Evolutionary conservation across 1,139 yeast genomes (phyloP).

Genomic region (Hansenula sp.): DNA sequence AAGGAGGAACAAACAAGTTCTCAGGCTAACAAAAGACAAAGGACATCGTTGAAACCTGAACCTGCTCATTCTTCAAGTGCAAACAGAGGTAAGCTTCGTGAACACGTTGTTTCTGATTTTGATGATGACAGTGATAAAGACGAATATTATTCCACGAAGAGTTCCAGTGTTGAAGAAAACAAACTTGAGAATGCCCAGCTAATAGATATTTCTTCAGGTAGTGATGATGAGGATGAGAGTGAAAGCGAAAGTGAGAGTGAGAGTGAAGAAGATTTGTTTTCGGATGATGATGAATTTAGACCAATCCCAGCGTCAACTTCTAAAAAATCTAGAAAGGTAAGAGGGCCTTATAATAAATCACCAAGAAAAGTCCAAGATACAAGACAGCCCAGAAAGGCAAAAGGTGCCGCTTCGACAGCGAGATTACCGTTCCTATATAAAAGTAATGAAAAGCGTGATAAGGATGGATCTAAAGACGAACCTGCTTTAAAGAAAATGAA

Average conservation of each 20-base stretch:
- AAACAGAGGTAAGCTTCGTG: slow-evolving; percentile 3
- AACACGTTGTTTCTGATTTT: slow-evolving; percentile 7
- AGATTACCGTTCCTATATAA: neutral
- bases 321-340: neutral
- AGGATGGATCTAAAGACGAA: neutral
- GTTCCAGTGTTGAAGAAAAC: slow-evolving; percentile 1
- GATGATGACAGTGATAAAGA: neutral
- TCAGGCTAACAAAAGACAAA: neutral
- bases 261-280: slow-evolving; percentile 5
- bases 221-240: slow-evolving; percentile 5
- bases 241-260: slow-evolving; percentile 1
- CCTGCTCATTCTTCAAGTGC: neutral
- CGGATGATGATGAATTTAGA: slow-evolving; percentile 19
- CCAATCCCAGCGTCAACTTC: slow-evolving; percentile 2
- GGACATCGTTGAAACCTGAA: neutral
- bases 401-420: slow-evolving; percentile 15
- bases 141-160: neutral
- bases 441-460: neutral
- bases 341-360: slow-evolving; percentile 2
- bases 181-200: neutral
- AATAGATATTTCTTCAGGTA: neutral
- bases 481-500: slow-evolving; percentile 1
- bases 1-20: neutral
- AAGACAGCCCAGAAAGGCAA: slow-evolving; percentile 3
- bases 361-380: neutral